Percentiles rank a stretch among this genome's conserved stretches.
phyloP scores from a whole-genome alignment of 108 stramenopile species.

The Fistulifera solaris region DNA sequence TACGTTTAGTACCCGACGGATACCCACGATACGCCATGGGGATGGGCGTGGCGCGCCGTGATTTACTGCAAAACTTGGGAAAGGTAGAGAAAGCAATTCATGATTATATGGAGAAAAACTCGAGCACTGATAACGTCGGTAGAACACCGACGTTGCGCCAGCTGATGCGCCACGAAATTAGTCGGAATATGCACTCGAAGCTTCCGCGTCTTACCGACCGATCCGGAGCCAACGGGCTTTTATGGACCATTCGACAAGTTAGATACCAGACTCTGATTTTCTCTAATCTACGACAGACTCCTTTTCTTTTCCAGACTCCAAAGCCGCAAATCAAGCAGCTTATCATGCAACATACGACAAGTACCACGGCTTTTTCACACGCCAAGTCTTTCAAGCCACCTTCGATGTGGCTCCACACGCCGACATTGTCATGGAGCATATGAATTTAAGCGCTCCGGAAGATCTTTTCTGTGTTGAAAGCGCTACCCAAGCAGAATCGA shows the following conservation, averaged over 20 bases:
- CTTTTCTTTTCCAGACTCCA: constrained; percentile 21
- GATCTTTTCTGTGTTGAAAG: constrained; percentile 10
- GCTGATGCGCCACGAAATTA: constrained; percentile 27
- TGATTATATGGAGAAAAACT: constrained; percentile 1
- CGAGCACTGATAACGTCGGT: background rate
- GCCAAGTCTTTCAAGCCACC: constrained; percentile 50
- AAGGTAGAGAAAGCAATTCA: constrained; percentile 37
- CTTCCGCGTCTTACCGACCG: constrained; percentile 53
- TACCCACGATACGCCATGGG: constrained; percentile 38
- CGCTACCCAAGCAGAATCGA: background rate
- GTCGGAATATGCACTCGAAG: constrained; percentile 26
- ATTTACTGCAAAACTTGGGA: constrained; percentile 41
- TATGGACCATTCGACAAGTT: constrained; percentile 61
- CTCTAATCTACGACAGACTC: constrained; percentile 39
- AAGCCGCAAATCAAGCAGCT: constrained; percentile 42
- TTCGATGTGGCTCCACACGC: constrained; percentile 54
- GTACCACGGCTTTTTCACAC: constrained; percentile 64
- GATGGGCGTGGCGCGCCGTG: constrained; percentile 36
- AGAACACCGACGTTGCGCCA: constrained; percentile 28
- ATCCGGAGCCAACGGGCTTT: constrained; percentile 51
- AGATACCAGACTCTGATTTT: constrained; percentile 52
- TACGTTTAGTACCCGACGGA: constrained; percentile 50
- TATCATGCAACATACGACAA: constrained; percentile 53
- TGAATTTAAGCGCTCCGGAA: constrained; percentile 27
- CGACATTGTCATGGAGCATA: constrained; percentile 35